A percentile compares a stretch with the other conserved stretches of the same genome.
phyloP scores from a whole-genome alignment of 1,284 basidiomycete genomes.

The Coniferiporia weirii region DNA sequence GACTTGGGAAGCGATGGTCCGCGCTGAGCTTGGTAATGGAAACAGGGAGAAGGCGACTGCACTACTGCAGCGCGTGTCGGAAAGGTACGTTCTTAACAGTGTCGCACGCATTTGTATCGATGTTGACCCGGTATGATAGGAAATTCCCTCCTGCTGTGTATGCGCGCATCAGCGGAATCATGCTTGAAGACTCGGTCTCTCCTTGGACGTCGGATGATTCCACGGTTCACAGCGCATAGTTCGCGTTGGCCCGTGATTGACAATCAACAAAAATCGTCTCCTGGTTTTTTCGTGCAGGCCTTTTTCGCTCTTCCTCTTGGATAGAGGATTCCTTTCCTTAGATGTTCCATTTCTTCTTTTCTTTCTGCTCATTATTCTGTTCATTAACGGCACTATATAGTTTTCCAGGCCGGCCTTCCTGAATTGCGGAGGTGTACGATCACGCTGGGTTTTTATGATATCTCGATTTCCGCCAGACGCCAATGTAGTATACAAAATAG shows the following conservation, averaged over 20 bases:
- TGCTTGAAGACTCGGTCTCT: slow-evolving; percentile 43
- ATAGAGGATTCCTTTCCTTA: too few species aligned
- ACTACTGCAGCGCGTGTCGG: slow-evolving; percentile 72
- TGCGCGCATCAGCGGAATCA: slow-evolving; percentile 59
- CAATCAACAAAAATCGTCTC: neutral
- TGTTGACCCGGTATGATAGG: slow-evolving; percentile 31
- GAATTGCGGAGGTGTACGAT: neutral
- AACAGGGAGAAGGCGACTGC: slow-evolving; percentile 66
- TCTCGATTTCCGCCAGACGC: neutral
- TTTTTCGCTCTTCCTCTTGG: neutral
- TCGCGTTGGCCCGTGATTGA: neutral
- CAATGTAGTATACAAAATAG: neutral
- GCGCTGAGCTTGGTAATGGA: slow-evolving; percentile 81
- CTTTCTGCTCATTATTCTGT: slow-evolving; percentile 16
- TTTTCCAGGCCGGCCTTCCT: neutral
- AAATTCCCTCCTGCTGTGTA: slow-evolving; percentile 70
- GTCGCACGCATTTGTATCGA: neutral
- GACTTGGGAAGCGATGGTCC: slow-evolving; percentile 93
- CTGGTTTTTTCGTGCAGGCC: neutral
- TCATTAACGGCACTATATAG: neutral
- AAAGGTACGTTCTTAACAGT: slow-evolving; percentile 45
- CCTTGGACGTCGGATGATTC: slow-evolving; percentile 9
- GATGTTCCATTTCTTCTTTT: neutral
- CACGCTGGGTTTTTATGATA: neutral
- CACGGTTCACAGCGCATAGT: neutral